Evolutionary conservation across 306 rosid genomes (phyloP).

Genomic region (Amphicarpaea edgeworthii): DNA sequence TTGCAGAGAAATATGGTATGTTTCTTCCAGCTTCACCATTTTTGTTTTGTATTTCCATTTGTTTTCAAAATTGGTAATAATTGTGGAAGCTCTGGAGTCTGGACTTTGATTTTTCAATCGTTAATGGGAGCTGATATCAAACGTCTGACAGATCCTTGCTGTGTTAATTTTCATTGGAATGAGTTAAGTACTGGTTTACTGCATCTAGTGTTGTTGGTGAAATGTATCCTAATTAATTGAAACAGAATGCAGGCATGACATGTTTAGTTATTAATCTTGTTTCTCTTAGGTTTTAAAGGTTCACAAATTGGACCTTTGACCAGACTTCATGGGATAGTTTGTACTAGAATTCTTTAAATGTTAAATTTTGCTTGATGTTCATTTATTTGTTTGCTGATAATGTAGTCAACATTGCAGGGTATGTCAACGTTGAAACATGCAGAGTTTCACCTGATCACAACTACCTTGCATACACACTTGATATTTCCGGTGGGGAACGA

Average conservation of each 20-base stretch:
- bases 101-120: not conserved
- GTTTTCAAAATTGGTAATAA: not conserved
- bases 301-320: slow-evolving; percentile 6
- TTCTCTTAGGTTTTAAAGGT: slow-evolving; percentile 9
- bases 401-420: slow-evolving; percentile 63
- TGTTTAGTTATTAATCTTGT: not conserved
- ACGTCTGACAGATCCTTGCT: slow-evolving; percentile 2
- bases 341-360: slow-evolving; percentile 6
- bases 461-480: slow-evolving; percentile 86
- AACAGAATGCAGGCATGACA: not conserved
- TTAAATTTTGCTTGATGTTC: slow-evolving; percentile 9
- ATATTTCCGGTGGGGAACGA: slow-evolving; percentile 74
- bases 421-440: slow-evolving; percentile 92
- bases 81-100: not conserved
- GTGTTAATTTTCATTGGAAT: not conserved
- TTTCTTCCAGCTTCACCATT: slow-evolving; percentile 24
- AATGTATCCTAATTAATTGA: not conserved
- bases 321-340: slow-evolving; percentile 16
- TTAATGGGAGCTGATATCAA: not conserved
- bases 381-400: slow-evolving; percentile 6
- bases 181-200: not conserved
- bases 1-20: slow-evolving; percentile 79
- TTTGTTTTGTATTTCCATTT: slow-evolving; percentile 15
- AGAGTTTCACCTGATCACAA: slow-evolving; percentile 87
- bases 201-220: not conserved